These are phyloP conservation scores for Penicillium sp. DNA, from an alignment of 2,329 filamentous ascomycete genomes.

Conservation along the genomic window DNA sequence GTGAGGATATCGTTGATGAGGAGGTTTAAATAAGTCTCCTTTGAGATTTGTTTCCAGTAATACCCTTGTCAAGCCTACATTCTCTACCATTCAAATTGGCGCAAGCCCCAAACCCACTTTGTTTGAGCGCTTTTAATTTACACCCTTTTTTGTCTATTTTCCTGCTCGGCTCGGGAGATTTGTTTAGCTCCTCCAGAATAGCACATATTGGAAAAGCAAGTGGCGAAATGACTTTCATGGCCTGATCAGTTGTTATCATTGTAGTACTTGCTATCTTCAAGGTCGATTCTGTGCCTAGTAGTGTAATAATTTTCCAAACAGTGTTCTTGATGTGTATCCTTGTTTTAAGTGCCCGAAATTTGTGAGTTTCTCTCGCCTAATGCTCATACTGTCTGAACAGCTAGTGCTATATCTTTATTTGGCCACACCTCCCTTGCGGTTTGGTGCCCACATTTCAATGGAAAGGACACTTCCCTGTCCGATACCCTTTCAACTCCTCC, in stretches of 20 bases:
- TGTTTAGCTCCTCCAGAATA: conserved; percentile 26
- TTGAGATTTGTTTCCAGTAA: conserved; percentile 38
- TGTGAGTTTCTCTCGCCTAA: too few species aligned
- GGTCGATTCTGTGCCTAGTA: background rate
- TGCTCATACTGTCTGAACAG: background rate
- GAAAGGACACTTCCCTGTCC: conserved; percentile 53
- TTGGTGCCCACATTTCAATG: conserved; percentile 13
- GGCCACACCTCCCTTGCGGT: background rate
- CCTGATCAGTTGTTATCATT: background rate
- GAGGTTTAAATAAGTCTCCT: conserved; percentile 61
- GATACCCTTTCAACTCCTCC: conserved; percentile 48
- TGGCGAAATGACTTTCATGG: conserved; percentile 18
- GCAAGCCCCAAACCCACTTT: conserved; percentile 31
- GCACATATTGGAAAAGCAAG: conserved; percentile 39
- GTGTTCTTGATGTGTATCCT: too few species aligned
- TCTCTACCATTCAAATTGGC: conserved; percentile 30
- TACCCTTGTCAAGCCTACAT: conserved; percentile 39
- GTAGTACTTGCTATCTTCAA: conserved; percentile 1
- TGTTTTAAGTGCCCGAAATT: too few species aligned
- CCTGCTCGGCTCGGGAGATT: conserved; percentile 22
- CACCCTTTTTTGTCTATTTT: conserved; percentile 36
- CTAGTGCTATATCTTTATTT: background rate
- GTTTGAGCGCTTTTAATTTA: conserved; percentile 40
- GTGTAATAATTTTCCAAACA: too few species aligned
- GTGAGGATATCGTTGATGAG: conserved; percentile 73